Percentiles rank a stretch among this genome's conserved stretches.
Evolutionary conservation across 75 land plant genomes (phyloP).

Genomic region (Larix kaempferi): DNA sequence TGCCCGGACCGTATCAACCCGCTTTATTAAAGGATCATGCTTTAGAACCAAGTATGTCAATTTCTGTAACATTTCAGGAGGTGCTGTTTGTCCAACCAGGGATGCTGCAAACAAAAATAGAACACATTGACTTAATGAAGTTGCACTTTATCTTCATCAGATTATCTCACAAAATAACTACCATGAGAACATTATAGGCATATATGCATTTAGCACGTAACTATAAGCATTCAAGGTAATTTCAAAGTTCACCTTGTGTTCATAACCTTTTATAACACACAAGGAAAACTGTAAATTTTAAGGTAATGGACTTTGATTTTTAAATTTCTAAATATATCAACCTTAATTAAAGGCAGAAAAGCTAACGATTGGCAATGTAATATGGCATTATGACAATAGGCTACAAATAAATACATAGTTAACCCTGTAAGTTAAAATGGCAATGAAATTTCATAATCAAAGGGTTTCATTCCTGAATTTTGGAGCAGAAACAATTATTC

Average conservation of each 20-base stretch:
- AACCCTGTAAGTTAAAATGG: neutral
- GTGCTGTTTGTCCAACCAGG: conserved; percentile 76
- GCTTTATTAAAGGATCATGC: conserved; percentile 51
- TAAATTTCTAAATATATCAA: neutral
- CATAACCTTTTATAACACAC: neutral
- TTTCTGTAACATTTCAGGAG: conserved; percentile 80
- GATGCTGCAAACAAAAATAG: conserved; percentile 36
- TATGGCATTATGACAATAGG: neutral
- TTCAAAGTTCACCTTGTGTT: neutral
- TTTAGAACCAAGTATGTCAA: conserved; percentile 69
- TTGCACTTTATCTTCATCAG: neutral
- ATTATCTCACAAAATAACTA: neutral
- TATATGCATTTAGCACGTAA: neutral
- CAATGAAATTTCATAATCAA: neutral
- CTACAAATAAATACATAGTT: neutral
- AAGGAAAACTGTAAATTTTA: neutral
- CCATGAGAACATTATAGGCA: neutral
- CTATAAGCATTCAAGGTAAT: neutral
- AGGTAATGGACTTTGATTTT: neutral
- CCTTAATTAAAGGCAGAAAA: neutral
- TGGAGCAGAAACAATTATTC: neutral
- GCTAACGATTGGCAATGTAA: neutral
- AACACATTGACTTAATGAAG: neutral
- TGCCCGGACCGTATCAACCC: conserved; percentile 83
- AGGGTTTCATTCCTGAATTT: neutral